phyloP scores from a whole-genome alignment of 2,329 filamentous ascomycete species.

The Neonectria hederae region DNA sequence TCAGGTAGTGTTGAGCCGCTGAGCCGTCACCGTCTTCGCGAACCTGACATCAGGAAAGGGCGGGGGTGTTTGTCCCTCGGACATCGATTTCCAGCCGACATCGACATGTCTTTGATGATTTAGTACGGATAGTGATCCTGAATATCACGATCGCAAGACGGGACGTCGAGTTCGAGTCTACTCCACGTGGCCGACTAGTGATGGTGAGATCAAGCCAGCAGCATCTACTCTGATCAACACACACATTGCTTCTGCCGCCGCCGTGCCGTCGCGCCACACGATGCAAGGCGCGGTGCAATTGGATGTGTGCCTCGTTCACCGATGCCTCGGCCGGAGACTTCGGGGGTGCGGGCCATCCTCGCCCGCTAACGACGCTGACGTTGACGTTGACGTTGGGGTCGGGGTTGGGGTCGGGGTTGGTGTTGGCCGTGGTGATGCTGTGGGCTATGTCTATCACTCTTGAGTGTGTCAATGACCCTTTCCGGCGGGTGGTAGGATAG shows the following conservation, averaged over 20 bases:
- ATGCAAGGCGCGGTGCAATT: neutral
- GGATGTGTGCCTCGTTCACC: constrained; percentile 10
- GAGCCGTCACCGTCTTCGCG: neutral
- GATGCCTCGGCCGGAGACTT: constrained; percentile 2
- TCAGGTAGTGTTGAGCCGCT: neutral
- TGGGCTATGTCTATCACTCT: neutral
- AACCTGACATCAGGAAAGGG: neutral
- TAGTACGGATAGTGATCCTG: neutral
- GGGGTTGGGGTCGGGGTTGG: neutral
- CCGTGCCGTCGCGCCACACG: constrained; percentile 13
- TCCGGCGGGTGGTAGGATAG: constrained; percentile 2
- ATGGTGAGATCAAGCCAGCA: neutral
- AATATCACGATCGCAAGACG: neutral
- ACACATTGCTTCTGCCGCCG: constrained; percentile 7
- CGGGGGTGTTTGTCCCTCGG: constrained; percentile 1
- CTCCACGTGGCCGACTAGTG: neutral
- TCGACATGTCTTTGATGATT: neutral
- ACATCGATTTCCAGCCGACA: constrained; percentile 11
- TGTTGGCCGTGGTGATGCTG: neutral
- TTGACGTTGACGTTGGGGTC: constrained; percentile 1
- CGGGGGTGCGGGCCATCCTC: constrained; percentile 17
- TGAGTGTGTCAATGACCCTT: neutral
- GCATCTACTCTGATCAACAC: neutral
- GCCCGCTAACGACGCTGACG: constrained; percentile 10
- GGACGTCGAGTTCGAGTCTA: neutral